A percentile compares a stretch with the other conserved stretches of the same genome.
Conservation (phyloP, 441 rosid genomes). For the Euphorbia corollata region DNA sequence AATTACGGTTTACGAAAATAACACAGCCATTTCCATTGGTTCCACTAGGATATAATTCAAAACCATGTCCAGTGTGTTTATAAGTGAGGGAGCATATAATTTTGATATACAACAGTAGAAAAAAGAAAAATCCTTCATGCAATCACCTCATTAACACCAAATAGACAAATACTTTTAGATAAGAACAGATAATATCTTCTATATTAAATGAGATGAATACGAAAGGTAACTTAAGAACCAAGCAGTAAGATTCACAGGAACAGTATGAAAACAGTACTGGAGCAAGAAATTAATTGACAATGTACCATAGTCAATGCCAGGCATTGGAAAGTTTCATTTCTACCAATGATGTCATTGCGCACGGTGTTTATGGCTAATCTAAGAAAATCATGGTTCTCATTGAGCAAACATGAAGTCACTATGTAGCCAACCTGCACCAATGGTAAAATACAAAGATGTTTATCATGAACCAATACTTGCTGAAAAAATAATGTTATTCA, state of each 20-base stretch:
- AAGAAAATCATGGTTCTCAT: conserved; percentile 93
- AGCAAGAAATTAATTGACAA: conserved; percentile 8
- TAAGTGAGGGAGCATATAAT: no score
- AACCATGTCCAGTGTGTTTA: no score
- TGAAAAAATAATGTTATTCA: background rate
- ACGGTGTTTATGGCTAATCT: conserved; percentile 92
- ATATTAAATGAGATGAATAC: background rate
- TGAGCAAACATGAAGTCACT: conserved; percentile 88
- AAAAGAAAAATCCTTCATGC: background rate
- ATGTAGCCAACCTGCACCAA: conserved; percentile 91
- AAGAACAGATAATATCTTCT: background rate
- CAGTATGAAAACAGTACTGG: conserved; percentile 5
- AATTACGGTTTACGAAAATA: background rate
- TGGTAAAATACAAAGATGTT: conserved; percentile 17
- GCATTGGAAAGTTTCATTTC: conserved; percentile 98
- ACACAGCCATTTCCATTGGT: background rate
- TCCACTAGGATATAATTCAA: background rate
- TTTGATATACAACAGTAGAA: background rate
- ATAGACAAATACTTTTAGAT: background rate
- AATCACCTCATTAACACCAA: background rate
- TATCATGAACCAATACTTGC: background rate
- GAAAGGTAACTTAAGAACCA: background rate
- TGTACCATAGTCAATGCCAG: conserved; percentile 95
- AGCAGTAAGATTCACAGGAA: background rate
- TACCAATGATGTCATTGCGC: conserved; percentile 94